Evolutionary conservation across 2,329 filamentous ascomycete species (phyloP).

Genomic region (Verticillium klebahnii): DNA sequence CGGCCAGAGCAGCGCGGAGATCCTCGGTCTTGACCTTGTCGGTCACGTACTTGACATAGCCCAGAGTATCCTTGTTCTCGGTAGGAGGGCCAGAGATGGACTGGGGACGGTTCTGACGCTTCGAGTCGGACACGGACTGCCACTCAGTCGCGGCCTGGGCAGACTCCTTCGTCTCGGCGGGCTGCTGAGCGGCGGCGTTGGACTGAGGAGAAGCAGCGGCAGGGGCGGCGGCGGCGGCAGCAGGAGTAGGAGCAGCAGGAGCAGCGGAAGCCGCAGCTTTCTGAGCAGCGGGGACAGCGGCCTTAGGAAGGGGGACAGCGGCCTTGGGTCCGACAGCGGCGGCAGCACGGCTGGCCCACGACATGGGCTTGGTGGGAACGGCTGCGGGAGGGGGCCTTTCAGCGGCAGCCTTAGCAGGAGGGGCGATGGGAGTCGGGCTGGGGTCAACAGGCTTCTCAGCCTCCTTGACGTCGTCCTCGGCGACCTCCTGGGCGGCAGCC

Average conservation of each 20-base stretch:
- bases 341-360: conserved; percentile 68
- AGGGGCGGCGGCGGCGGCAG: conserved; percentile 22
- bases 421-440: conserved; percentile 48
- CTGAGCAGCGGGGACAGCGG: conserved; percentile 46
- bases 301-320: conserved; percentile 53
- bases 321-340: conserved; percentile 50
- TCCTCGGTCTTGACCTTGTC: conserved; percentile 77
- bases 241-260: conserved; percentile 39
- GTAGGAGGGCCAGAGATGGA: conserved; percentile 52
- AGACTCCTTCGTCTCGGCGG: conserved; percentile 42
- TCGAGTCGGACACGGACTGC: conserved; percentile 85
- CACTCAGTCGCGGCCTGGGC: conserved; percentile 58
- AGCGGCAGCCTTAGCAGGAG: conserved; percentile 38
- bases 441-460: conserved; percentile 65
- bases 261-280: conserved; percentile 47
- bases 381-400: conserved; percentile 45
- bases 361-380: conserved; percentile 57
- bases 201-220: conserved; percentile 18
- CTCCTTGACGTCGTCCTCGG: conserved; percentile 52
- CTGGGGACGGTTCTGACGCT: conserved; percentile 75
- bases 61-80: conserved; percentile 73
- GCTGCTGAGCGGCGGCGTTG: conserved; percentile 27
- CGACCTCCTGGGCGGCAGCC: conserved; percentile 46
- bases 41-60: conserved; percentile 93
- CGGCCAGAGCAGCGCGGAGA: conserved; percentile 64